phyloP scores from a whole-genome alignment of 495 filamentous ascomycete species.

The Penicillium odoratum region DNA sequence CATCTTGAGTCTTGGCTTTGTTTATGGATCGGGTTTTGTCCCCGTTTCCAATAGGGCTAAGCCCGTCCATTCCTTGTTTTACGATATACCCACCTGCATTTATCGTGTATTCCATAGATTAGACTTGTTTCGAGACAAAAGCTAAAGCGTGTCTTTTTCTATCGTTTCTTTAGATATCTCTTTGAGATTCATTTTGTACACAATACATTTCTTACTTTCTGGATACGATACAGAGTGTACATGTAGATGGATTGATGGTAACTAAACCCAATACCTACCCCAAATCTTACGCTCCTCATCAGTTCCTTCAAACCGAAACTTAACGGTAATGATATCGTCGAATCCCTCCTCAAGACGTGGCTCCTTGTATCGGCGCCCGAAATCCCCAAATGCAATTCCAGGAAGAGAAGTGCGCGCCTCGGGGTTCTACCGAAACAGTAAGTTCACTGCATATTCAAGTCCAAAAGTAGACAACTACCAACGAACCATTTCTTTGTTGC shows the following conservation, averaged over 20 bases:
- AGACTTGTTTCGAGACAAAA: conserved; percentile 10
- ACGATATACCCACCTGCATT: conserved; percentile 20
- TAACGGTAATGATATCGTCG: conserved; percentile 67
- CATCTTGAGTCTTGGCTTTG: conserved; percentile 10
- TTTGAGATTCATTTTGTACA: conserved; percentile 10
- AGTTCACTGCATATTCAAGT: conserved; percentile 4
- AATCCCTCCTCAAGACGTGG: conserved; percentile 81
- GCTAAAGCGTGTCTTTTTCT: conserved; percentile 14
- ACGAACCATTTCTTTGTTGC: conserved; percentile 53
- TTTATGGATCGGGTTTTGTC: neutral
- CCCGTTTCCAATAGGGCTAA: neutral
- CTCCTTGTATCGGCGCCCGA: conserved; percentile 64
- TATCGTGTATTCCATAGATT: conserved; percentile 23
- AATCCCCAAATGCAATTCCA: conserved; percentile 75
- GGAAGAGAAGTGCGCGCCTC: conserved; percentile 75
- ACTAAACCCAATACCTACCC: conserved; percentile 69
- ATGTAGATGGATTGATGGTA: neutral
- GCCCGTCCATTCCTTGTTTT: conserved; percentile 20
- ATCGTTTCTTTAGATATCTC: conserved; percentile 19
- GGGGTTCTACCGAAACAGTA: conserved; percentile 62
- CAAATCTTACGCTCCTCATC: conserved; percentile 60
- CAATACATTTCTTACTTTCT: conserved; percentile 10
- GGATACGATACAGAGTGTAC: no score
- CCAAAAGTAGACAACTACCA: neutral
- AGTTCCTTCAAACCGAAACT: conserved; percentile 65